phyloP scores from a whole-genome alignment of 1,139 yeast genomes.

The Candida smagusa region DNA sequence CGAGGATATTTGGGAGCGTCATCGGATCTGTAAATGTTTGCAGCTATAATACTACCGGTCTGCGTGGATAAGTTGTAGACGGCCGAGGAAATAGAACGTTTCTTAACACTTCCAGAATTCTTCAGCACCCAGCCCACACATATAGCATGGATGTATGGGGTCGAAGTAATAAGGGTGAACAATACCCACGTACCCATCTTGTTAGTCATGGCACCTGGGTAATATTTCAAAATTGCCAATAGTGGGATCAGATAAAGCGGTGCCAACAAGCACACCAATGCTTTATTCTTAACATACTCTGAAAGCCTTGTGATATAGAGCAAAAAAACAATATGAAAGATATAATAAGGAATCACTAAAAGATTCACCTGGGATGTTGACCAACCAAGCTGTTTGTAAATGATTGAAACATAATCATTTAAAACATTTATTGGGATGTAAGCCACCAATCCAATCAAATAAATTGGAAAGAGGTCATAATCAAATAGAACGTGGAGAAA shows the following conservation, averaged over 20 bases:
- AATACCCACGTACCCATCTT: conserved; percentile 54
- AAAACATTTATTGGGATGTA: conserved; percentile 14
- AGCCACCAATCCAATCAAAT: conserved; percentile 14
- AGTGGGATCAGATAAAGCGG: conserved; percentile 10
- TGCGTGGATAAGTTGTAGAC: conserved; percentile 63
- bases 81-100: conserved; percentile 60
- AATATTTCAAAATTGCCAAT: conserved; percentile 8
- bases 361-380: conserved; percentile 16
- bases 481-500: conserved; percentile 13
- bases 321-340: conserved; percentile 13
- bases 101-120: conserved; percentile 57
- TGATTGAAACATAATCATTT: conserved; percentile 14
- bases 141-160: conserved; percentile 54
- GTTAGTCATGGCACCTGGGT: conserved; percentile 6
- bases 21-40: conserved; percentile 53
- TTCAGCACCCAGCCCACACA: conserved; percentile 59
- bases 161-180: conserved; percentile 45
- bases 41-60: conserved; percentile 47
- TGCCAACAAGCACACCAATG: conserved; percentile 7
- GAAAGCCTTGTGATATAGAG: conserved; percentile 14
- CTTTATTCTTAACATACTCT: conserved; percentile 11
- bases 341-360: conserved; percentile 14
- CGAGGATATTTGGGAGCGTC: conserved; percentile 58
- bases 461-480: conserved; percentile 18
- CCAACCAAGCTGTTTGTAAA: conserved; percentile 16